Conservation (phyloP, 2,329 filamentous ascomycete genomes). For the Ramichloridium luteum region DNA sequence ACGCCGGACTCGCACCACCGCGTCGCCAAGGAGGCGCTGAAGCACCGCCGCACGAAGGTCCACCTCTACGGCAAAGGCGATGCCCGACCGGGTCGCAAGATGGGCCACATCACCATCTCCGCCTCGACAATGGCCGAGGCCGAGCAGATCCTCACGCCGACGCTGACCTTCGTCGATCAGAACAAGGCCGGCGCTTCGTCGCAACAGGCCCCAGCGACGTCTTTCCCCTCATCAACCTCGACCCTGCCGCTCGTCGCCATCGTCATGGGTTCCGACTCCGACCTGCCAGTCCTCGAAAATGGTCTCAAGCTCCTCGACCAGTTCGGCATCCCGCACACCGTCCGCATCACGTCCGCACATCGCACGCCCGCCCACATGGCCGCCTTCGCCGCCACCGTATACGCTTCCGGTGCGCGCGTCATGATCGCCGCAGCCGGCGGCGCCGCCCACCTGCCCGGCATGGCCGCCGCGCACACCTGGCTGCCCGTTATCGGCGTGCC, state of each 20-base stretch:
- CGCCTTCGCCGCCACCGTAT: slow-evolving; percentile 28
- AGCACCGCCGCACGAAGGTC: slow-evolving; percentile 46
- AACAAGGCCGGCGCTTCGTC: slow-evolving; percentile 33
- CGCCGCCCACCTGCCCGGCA: slow-evolving; percentile 40
- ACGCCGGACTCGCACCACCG: slow-evolving; percentile 50
- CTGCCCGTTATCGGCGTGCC: slow-evolving; percentile 41
- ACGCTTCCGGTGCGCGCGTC: slow-evolving; percentile 26
- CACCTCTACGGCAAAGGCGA: slow-evolving; percentile 86
- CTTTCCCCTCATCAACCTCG: slow-evolving; percentile 7
- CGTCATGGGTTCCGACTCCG: slow-evolving; percentile 75
- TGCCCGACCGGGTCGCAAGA: slow-evolving; percentile 79
- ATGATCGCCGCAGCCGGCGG: slow-evolving; percentile 40
- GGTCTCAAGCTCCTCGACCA: slow-evolving; percentile 54
- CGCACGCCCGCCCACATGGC: slow-evolving; percentile 39
- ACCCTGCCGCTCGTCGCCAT: slow-evolving; percentile 52
- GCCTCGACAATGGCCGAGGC: slow-evolving; percentile 54
- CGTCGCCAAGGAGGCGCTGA: slow-evolving; percentile 44
- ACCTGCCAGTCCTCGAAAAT: slow-evolving; percentile 54
- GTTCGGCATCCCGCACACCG: slow-evolving; percentile 61
- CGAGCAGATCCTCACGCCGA: slow-evolving; percentile 54
- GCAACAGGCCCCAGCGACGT: slow-evolving; percentile 18
- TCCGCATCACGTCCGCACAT: slow-evolving; percentile 64
- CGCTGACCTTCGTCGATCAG: slow-evolving; percentile 53
- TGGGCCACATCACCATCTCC: slow-evolving; percentile 83
- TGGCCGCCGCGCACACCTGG: slow-evolving; percentile 38